phyloP scores from a whole-genome alignment of 2,329 filamentous ascomycete species.

The Metarhizium robertsii region DNA sequence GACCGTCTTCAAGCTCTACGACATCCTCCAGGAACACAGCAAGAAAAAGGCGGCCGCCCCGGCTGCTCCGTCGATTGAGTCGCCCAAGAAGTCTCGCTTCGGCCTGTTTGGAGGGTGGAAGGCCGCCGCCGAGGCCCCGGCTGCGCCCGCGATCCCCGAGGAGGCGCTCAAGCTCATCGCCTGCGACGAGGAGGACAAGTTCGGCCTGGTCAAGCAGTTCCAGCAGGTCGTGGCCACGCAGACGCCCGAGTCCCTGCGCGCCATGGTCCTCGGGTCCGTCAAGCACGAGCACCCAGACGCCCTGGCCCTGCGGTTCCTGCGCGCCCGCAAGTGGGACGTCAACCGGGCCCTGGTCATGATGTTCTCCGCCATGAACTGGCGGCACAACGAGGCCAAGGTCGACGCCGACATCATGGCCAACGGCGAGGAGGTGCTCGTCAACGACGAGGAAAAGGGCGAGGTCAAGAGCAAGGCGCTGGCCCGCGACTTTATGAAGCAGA shows the following conservation, averaged over 20 bases:
- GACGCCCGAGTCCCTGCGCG: slow-evolving; percentile 3
- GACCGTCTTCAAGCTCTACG: slow-evolving; percentile 12
- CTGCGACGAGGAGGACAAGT: slow-evolving; percentile 5
- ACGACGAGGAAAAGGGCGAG: slow-evolving; percentile 17
- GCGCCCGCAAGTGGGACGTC: slow-evolving; percentile 31
- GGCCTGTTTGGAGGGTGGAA: slow-evolving; percentile 3
- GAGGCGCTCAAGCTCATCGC: slow-evolving; percentile 6
- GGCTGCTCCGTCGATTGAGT: neutral
- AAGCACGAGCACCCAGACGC: slow-evolving; percentile 27
- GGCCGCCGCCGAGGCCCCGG: neutral
- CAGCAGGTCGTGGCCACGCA: slow-evolving; percentile 4
- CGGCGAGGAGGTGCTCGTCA: slow-evolving; percentile 22
- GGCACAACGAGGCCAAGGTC: slow-evolving; percentile 19
- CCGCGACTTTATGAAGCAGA: slow-evolving; percentile 24
- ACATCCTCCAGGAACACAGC: slow-evolving; percentile 5
- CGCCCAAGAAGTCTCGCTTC: slow-evolving; percentile 6
- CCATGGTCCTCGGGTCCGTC: slow-evolving; percentile 10
- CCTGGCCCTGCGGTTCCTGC: slow-evolving; percentile 28
- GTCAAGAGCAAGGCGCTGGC: slow-evolving; percentile 5
- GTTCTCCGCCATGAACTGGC: slow-evolving; percentile 27
- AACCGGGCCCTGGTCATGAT: slow-evolving; percentile 29
- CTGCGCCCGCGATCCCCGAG: neutral
- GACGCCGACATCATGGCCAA: slow-evolving; percentile 21
- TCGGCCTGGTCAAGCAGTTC: slow-evolving; percentile 6
- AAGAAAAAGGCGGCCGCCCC: neutral